These are phyloP conservation scores for Salmacisia buchloeana DNA, from an alignment of 1,284 basidiomycete species.

Conservation along the genomic window DNA sequence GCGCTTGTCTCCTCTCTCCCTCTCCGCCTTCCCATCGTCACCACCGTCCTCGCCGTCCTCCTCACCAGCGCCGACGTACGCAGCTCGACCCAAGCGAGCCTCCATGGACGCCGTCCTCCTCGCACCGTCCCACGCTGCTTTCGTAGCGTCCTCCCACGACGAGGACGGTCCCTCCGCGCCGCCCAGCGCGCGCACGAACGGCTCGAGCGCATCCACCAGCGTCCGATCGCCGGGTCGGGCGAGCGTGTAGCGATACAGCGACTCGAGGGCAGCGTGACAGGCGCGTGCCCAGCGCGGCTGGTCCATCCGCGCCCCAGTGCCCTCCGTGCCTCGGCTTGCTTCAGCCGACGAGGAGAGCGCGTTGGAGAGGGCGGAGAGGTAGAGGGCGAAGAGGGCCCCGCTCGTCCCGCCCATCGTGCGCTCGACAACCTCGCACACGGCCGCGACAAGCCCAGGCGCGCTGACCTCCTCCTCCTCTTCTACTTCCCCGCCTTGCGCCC, in stretches of 20 bases:
- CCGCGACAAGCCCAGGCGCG: background rate
- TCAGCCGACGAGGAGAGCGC: constrained; percentile 22
- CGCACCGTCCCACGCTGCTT: constrained; percentile 54
- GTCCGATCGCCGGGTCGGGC: constrained; percentile 59
- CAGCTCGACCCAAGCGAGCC: constrained; percentile 57
- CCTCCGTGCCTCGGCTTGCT: constrained; percentile 19
- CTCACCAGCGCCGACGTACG: constrained; percentile 54
- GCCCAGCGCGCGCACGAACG: constrained; percentile 54
- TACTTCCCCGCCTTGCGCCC: no score
- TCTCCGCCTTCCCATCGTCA: no score
- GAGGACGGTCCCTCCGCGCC: constrained; percentile 37
- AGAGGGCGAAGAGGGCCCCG: constrained; percentile 58
- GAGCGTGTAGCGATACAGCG: constrained; percentile 55
- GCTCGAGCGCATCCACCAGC: constrained; percentile 57
- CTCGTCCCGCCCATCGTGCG: constrained; percentile 52
- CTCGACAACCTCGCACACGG: constrained; percentile 46
- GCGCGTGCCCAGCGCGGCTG: constrained; percentile 36
- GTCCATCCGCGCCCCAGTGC: constrained; percentile 1
- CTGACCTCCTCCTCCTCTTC: no score
- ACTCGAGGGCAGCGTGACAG: constrained; percentile 36
- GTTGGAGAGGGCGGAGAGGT: constrained; percentile 55
- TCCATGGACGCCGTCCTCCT: constrained; percentile 56
- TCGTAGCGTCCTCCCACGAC: constrained; percentile 45
- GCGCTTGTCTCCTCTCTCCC: background rate
- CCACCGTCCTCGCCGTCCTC: constrained; percentile 15